A percentile compares a stretch with the other conserved stretches of the same genome.
phyloP scores from a whole-genome alignment of 805 yeast species.

The Candida wancherniae region DNA sequence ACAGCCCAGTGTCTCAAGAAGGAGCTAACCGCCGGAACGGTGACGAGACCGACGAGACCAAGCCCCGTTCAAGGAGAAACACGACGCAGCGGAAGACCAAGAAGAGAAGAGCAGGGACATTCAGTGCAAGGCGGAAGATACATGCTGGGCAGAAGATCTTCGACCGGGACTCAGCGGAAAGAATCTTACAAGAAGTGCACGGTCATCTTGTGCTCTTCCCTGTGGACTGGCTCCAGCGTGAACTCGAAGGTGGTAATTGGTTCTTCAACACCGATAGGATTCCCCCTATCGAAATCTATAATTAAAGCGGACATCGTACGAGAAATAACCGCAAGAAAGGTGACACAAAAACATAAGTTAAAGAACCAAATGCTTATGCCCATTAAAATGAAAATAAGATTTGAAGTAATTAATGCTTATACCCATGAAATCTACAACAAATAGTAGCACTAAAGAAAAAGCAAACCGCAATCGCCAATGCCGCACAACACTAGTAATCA shows the following conservation, averaged over 20 bases:
- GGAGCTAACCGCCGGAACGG: no score
- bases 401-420: neutral
- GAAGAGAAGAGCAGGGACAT: slow-evolving; percentile 34
- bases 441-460: neutral
- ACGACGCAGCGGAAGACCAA: no score
- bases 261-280: slow-evolving; percentile 88
- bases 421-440: neutral
- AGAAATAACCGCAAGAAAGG: neutral
- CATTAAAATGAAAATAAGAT: neutral
- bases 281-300: slow-evolving; percentile 90
- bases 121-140: slow-evolving; percentile 30
- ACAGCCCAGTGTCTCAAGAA: no score
- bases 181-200: slow-evolving; percentile 62
- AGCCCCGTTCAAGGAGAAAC: no score
- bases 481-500: no score
- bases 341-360: no score
- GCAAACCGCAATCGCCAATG: no score
- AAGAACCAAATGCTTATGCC: no score
- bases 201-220: slow-evolving; percentile 94
- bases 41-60: no score
- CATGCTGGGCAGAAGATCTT: slow-evolving; percentile 47
- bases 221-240: slow-evolving; percentile 81
- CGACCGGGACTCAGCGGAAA: slow-evolving; percentile 73
- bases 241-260: slow-evolving; percentile 91
- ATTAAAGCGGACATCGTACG: slow-evolving; percentile 5